A percentile compares a stretch with the other conserved stretches of the same genome.
Evolutionary conservation across 139 green algal species (phyloP).

Genomic region (Chlamydomonas incerta): DNA sequence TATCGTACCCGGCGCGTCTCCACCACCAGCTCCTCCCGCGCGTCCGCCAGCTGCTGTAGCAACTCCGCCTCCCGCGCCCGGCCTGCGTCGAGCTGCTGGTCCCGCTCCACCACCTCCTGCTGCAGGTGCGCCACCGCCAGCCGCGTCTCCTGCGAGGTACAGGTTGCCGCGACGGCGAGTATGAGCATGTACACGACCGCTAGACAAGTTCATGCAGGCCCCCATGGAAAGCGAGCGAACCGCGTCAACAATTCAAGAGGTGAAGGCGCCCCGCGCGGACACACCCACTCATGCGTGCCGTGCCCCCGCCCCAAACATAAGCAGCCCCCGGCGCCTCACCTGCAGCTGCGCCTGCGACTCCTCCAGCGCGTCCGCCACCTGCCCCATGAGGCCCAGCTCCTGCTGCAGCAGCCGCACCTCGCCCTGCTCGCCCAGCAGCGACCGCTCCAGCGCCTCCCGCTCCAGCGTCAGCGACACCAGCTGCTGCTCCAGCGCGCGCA

Average conservation of each 20-base stretch:
- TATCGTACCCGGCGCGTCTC: no score
- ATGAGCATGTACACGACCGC: no score
- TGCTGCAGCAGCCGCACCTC: not conserved
- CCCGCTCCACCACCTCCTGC: conserved; percentile 10
- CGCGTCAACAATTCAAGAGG: no score
- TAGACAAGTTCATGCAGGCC: no score
- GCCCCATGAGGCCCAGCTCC: conserved; percentile 37
- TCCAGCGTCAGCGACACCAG: conserved; percentile 34
- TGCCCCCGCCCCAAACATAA: no score
- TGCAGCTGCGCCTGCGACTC: conserved; percentile 26
- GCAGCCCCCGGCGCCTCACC: no score
- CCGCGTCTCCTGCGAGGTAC: conserved; percentile 5
- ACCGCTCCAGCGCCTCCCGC: conserved; percentile 44
- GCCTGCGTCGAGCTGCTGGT: not conserved
- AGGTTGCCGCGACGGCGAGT: no score
- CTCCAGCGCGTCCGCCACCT: conserved; percentile 36
- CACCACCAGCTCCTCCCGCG: not conserved
- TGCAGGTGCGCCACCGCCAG: conserved; percentile 38
- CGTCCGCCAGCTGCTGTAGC: not conserved
- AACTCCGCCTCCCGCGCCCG: not conserved
- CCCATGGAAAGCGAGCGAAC: no score
- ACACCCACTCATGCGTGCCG: no score
- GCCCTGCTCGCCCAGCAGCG: conserved; percentile 28
- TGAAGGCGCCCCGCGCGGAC: no score
- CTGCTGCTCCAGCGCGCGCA: conserved; percentile 42